phyloP scores from a whole-genome alignment of 495 filamentous ascomycete genomes.

The Astrocystis sublimbata region DNA sequence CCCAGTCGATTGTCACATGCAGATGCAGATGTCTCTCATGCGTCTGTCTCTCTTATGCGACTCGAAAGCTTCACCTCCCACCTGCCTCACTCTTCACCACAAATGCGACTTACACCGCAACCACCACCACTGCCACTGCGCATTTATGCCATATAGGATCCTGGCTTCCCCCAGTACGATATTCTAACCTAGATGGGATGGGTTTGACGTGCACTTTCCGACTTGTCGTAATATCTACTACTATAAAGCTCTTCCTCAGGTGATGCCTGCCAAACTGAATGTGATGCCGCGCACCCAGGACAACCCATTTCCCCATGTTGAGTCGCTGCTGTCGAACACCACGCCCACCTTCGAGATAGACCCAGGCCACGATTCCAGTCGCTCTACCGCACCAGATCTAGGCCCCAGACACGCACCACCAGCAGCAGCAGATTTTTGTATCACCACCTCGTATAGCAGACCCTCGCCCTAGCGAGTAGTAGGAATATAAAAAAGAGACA shows the following conservation, averaged over 20 bases:
- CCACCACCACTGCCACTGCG: too few species aligned
- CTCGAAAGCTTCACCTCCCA: too few species aligned
- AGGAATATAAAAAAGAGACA: background rate
- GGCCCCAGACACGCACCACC: too few species aligned
- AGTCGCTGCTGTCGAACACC: slow-evolving; percentile 5
- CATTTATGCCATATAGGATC: too few species aligned
- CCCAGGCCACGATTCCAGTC: too few species aligned
- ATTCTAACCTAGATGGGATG: too few species aligned
- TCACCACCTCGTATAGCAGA: slow-evolving; percentile 3
- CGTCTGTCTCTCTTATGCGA: too few species aligned
- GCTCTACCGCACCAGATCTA: too few species aligned
- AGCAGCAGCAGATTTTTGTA: too few species aligned
- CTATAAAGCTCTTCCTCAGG: background rate
- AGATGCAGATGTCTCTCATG: too few species aligned
- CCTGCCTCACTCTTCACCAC: background rate
- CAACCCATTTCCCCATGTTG: slow-evolving; percentile 6
- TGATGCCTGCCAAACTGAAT: slow-evolving; percentile 3
- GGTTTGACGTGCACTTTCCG: background rate
- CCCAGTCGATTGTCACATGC: slow-evolving; percentile 7
- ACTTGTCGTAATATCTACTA: background rate
- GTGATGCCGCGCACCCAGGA: slow-evolving; percentile 1
- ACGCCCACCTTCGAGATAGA: background rate
- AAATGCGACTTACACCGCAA: too few species aligned
- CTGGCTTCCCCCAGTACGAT: too few species aligned
- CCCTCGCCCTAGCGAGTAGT: background rate